phyloP scores from a whole-genome alignment of 169 alveolate species.

The Plasmodium berghei region DNA sequence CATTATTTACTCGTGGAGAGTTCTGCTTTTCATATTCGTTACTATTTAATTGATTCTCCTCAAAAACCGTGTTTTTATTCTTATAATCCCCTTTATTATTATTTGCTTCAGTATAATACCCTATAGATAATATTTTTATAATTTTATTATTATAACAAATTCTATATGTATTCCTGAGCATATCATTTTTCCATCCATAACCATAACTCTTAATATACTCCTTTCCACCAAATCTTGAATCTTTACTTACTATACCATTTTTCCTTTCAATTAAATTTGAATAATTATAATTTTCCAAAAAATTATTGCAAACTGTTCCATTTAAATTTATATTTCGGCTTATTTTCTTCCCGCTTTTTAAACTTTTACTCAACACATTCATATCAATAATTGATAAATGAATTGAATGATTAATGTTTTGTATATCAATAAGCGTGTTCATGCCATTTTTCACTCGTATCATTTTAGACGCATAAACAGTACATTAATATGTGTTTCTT shows the following conservation, averaged over 20 bases:
- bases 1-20: not conserved
- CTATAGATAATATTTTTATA: not conserved
- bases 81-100: conserved; percentile 1
- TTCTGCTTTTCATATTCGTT: conserved; percentile 1
- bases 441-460: no score
- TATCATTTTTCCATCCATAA: conserved; percentile 1
- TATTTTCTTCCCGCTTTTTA: no score
- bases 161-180: not conserved
- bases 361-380: no score
- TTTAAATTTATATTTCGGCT: no score
- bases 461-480: no score
- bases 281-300: no score
- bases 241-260: not conserved
- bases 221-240: not conserved
- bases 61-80: not conserved
- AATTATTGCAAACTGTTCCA: no score
- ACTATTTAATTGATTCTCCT: not conserved
- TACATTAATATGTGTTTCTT: no score
- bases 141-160: conserved; percentile 13
- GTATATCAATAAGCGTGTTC: no score
- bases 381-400: no score
- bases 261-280: no score
- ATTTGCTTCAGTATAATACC: conserved; percentile 4
- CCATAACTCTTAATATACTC: conserved; percentile 1
- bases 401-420: no score